Base-by-base conservation (phyloP, 345 rosid genomes). In the Stellera chamaejasme region DNA sequence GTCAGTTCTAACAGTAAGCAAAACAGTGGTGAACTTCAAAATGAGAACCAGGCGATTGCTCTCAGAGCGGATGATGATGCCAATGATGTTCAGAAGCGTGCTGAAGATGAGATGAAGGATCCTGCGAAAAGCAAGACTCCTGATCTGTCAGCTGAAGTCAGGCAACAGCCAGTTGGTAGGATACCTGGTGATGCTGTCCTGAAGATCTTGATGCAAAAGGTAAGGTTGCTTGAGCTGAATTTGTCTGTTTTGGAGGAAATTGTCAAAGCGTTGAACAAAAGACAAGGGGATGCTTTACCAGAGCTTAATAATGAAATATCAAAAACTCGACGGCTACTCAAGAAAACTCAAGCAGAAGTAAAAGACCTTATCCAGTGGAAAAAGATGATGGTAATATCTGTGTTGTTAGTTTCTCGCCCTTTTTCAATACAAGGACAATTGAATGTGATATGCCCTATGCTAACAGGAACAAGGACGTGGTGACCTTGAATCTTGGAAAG, bases 161-260 rank as follows among this genome's bases (percentile, higher is more conserved):
- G 83, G 61, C 95, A 86, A 56, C 80, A 72, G 45, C 78, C 82
- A 66, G 62, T 64, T 54, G 78, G 79, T 54, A 76, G 89, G 67
- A 73, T 82, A 60, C 83, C 87, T 0, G 63, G 82, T 45, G 94
- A 85, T 49, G 76, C 82, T 43, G 89, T 86, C 50, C 79, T 84
- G 62, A 92, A 84, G 75, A 78, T 92, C 65, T 73, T 92, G 88
- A 81, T 92, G 95, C 95, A 86, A 73, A 92, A 86, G 61, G 89
- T 86, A 66, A 81, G 77, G 70, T 69, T 86, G 42, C 85, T 92
- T 36, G 95, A 88, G 76, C 54, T 72, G 75, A 86, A 78, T 66
- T 78, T 92, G 59, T 77, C 89, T 3, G 71, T 75, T 52, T 69
- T 92, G 49, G 93, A 84, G 71, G 98, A 82, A 58, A 82, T 78